Conservation (phyloP, 2,329 filamentous ascomycete genomes). For the Penicillium expansum region DNA sequence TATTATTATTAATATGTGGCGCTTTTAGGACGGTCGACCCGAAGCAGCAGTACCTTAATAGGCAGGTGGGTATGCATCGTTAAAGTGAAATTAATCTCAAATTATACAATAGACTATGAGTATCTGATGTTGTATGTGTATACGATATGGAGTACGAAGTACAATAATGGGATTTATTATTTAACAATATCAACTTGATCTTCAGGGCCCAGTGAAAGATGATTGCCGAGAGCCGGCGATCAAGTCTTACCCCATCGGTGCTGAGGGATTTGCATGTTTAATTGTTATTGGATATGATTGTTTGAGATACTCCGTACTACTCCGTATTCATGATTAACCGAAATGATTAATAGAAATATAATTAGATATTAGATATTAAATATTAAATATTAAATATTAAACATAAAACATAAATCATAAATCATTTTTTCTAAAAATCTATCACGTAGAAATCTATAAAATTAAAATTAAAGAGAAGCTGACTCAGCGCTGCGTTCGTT, state of each 20-base stretch:
- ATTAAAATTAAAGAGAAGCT: not conserved
- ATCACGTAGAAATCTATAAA: not conserved
- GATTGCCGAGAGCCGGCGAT: conserved; percentile 9
- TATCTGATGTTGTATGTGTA: not conserved
- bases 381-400: too few species aligned
- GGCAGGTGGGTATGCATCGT: conserved; percentile 6
- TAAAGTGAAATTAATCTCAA: not conserved
- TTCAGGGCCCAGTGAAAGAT: conserved; percentile 1
- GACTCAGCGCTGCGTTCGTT: conserved; percentile 22
- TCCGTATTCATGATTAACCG: too few species aligned
- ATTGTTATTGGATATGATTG: not conserved
- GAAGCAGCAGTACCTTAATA: conserved; percentile 5
- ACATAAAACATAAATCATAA: too few species aligned
- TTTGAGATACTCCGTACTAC: not conserved
- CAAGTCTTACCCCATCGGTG: conserved; percentile 7
- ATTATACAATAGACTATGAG: not conserved
- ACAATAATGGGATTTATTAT: not conserved
- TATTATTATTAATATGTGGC: conserved; percentile 1
- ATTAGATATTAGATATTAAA: too few species aligned
- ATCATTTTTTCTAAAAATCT: too few species aligned
- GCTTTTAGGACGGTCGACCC: conserved; percentile 9
- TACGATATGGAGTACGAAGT: not conserved
- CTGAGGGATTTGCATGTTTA: conserved; percentile 1
- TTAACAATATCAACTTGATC: not conserved
- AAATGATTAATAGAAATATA: not conserved